Evolutionary conservation across 208 protist genomes (phyloP).

Genomic region (Leishmania gerbilli): DNA sequence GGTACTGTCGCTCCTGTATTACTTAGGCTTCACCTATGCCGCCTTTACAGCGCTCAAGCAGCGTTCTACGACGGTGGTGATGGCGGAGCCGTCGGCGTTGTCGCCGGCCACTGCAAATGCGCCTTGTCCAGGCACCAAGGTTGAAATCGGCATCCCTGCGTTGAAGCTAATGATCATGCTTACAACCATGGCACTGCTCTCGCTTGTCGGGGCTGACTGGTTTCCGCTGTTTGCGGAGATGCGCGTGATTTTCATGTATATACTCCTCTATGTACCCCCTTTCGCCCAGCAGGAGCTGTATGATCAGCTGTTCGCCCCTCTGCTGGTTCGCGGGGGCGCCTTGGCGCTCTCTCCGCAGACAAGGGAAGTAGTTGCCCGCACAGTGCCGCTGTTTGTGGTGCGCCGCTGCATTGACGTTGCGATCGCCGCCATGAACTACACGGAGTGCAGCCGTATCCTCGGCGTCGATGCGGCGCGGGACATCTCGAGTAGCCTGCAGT

Average conservation of each 20-base stretch:
- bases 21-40: slow-evolving; percentile 58
- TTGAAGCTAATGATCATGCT: slow-evolving; percentile 80
- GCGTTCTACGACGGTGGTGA: slow-evolving; percentile 19
- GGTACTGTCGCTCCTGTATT: slow-evolving; percentile 28
- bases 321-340: slow-evolving; percentile 25
- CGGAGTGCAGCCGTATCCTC: slow-evolving; percentile 28
- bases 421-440: slow-evolving; percentile 53
- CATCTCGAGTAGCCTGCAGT: slow-evolving; percentile 55
- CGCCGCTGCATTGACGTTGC: slow-evolving; percentile 34
- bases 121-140: slow-evolving; percentile 1
- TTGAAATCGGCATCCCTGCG: slow-evolving; percentile 28
- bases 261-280: slow-evolving; percentile 55
- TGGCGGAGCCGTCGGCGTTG: not conserved
- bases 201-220: slow-evolving; percentile 43
- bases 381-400: slow-evolving; percentile 36
- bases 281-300: slow-evolving; percentile 61
- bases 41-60: slow-evolving; percentile 47
- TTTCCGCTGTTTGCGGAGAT: slow-evolving; percentile 69
- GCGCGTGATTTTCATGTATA: slow-evolving; percentile 55
- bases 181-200: slow-evolving; percentile 39
- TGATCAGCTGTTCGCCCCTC: slow-evolving; percentile 49
- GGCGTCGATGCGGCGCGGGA: slow-evolving; percentile 47
- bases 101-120: not conserved
- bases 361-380: slow-evolving; percentile 36
- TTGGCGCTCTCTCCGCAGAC: slow-evolving; percentile 31